Percentiles rank a stretch among this genome's conserved stretches.
phyloP scores from a whole-genome alignment of 108 stramenopile species.

The Skeletonema tropicum region DNA sequence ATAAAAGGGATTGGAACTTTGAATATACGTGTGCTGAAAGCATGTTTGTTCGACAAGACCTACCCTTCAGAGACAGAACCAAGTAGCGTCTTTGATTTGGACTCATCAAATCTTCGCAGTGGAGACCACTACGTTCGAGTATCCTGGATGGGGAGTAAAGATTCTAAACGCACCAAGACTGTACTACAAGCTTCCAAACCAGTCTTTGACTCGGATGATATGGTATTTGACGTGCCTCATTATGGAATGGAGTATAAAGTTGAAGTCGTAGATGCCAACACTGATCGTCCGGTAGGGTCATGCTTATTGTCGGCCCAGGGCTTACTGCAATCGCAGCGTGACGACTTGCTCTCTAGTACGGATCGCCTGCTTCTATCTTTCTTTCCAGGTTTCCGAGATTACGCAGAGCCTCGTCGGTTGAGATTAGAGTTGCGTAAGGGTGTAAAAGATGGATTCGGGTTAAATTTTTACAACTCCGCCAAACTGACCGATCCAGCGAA shows the following conservation, averaged over 20 bases:
- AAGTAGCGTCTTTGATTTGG: conserved; percentile 33
- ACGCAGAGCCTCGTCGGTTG: conserved; percentile 51
- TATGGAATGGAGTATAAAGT: conserved; percentile 81
- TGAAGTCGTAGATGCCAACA: conserved; percentile 78
- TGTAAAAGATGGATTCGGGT: conserved; percentile 67
- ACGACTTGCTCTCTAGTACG: conserved; percentile 40
- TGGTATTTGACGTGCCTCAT: conserved; percentile 66
- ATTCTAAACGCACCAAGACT: conserved; percentile 64
- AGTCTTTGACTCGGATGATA: conserved; percentile 67
- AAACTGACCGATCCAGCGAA: conserved; percentile 31
- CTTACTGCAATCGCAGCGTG: conserved; percentile 80
- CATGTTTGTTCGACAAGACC: conserved; percentile 62
- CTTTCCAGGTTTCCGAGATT: conserved; percentile 30
- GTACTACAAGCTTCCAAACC: conserved; percentile 72
- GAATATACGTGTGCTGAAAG: conserved; percentile 58
- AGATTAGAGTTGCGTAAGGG: conserved; percentile 63
- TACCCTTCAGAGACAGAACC: conserved; percentile 64
- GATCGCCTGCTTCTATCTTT: conserved; percentile 43
- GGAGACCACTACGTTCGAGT: conserved; percentile 88
- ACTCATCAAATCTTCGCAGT: conserved; percentile 37
- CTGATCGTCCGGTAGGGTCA: conserved; percentile 71
- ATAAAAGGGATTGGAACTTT: conserved; percentile 66
- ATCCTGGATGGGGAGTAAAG: conserved; percentile 55
- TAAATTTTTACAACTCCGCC: conserved; percentile 63
- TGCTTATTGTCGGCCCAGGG: conserved; percentile 70